Evolutionary conservation across 805 yeast genomes (phyloP).

Genomic region (Candida peoriensis): DNA sequence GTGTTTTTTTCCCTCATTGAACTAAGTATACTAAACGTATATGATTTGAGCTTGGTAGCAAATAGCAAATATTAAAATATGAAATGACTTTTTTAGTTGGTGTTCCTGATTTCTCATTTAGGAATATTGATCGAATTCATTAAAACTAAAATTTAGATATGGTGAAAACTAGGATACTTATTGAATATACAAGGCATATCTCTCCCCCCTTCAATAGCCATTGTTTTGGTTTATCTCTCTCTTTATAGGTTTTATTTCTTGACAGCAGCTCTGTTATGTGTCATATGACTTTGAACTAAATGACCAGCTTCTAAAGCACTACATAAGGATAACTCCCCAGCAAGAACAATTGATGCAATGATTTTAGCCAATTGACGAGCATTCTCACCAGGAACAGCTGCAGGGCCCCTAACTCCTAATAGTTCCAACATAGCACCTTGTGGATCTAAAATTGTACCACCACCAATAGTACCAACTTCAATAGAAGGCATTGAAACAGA

Average conservation of each 20-base stretch:
- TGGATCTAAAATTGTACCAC: constrained; percentile 96
- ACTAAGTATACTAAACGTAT: too few species aligned
- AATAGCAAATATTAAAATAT: too few species aligned
- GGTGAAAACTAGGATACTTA: too few species aligned
- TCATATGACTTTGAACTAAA: constrained; percentile 96
- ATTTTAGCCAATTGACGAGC: constrained; percentile 90
- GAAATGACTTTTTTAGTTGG: too few species aligned
- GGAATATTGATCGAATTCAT: too few species aligned
- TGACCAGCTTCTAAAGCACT: constrained; percentile 99
- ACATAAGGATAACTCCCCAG: constrained; percentile 92
- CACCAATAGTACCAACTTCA: constrained; percentile 99
- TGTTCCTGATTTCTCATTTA: too few species aligned
- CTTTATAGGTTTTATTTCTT: constrained; percentile 20
- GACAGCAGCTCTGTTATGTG: constrained; percentile 62
- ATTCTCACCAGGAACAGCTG: constrained; percentile 88
- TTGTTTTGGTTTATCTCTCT: too few species aligned
- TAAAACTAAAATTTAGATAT: too few species aligned
- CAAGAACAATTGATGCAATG: constrained; percentile 91
- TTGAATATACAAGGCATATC: too few species aligned
- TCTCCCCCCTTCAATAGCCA: too few species aligned
- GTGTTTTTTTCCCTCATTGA: too few species aligned
- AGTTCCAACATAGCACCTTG: constrained; percentile 95
- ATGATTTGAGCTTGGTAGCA: too few species aligned
- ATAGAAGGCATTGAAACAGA: constrained; percentile 99
- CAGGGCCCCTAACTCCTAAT: constrained; percentile 93